A percentile compares a stretch with the other conserved stretches of the same genome.
phyloP scores from a whole-genome alignment of 208 protist species.

The Trypanosoma boissoni region DNA sequence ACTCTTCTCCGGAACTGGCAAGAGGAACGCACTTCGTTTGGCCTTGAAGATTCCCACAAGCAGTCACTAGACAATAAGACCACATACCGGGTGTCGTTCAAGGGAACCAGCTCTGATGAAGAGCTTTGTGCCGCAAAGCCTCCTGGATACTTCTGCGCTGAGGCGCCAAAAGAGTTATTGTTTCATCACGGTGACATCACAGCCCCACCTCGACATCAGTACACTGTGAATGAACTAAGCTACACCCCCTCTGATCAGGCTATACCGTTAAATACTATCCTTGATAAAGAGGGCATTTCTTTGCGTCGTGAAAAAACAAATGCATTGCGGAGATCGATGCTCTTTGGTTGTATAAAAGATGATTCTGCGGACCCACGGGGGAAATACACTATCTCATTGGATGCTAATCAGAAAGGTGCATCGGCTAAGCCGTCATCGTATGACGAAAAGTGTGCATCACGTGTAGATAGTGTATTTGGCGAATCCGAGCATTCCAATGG shows the following conservation, averaged over 20 bases:
- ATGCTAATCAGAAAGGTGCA: not conserved
- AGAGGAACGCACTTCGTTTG: constrained; percentile 68
- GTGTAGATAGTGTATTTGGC: not conserved
- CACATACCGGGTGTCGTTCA: constrained; percentile 59
- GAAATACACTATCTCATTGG: not conserved
- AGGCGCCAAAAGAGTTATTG: constrained; percentile 66
- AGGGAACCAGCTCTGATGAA: constrained; percentile 25
- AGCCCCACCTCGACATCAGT: constrained; percentile 40
- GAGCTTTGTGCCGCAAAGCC: constrained; percentile 45
- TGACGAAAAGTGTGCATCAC: not conserved
- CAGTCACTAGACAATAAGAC: constrained; percentile 31
- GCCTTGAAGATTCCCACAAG: constrained; percentile 17
- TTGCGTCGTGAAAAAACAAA: constrained; percentile 26
- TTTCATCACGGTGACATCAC: constrained; percentile 84
- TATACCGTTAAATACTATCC: constrained; percentile 45
- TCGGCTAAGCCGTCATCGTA: not conserved
- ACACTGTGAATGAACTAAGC: constrained; percentile 63
- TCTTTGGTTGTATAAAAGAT: constrained; percentile 1
- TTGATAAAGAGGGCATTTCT: constrained; percentile 65
- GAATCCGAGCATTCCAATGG: constrained; percentile 11
- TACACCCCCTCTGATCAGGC: constrained; percentile 49
- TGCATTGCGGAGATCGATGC: constrained; percentile 29
- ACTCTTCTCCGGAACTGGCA: constrained; percentile 86
- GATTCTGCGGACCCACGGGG: not conserved
- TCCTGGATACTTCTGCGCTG: constrained; percentile 47